Evolutionary conservation across 306 rosid species (phyloP), one percentile per base, ranked within the genome.

Genomic region (Pterocarpus macrocarpus): DNA sequence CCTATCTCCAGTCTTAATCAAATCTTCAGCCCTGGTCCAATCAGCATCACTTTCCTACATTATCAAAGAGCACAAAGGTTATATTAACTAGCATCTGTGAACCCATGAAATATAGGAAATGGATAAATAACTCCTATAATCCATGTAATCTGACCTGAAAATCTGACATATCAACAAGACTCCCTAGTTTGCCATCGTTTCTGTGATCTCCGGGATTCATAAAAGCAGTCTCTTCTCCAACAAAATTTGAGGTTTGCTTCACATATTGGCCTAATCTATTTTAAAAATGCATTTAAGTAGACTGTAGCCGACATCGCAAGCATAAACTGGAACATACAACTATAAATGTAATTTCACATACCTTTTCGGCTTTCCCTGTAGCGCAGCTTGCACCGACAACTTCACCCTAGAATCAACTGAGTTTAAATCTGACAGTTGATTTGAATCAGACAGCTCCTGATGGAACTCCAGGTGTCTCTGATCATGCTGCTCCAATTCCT

Each of bases 311-410:
- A n/a, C 41, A 73, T 62, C 75, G 74, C 75, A 81, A 82, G 78
- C 75, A 67, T 65, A 47, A 70, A 73, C 77, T 80, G 50, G 41
- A 62, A 81, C 35, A 58, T 15, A 83, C 56, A 71, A 81, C 75
- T 32, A 15, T 16, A 82, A 75, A 71, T 38, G 35, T 32, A 82
- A 75, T 41, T 76, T 53, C 39, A 44, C 36, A 47, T 64, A 95
- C 99, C 92, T 84, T 87, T 82, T 81, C 39, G 99, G 94, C 86
- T 86, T 95, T 86, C 91, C 96, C 63, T 74, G 85, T 41, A 90
- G 67, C 22, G 92, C 78, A 84, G 89, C 93, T 82, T 87, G 88
- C n/a, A 36, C 66, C 13, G 85, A 69, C 71, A 86, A 77, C 66
- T 87, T 80, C 16, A 68, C 74, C 45, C 76, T 43, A 76, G 88